These are phyloP conservation scores for Polytrichum formosum DNA, from an alignment of 225 moss, liverwort and hornwort genomes.

Conservation along the genomic window DNA sequence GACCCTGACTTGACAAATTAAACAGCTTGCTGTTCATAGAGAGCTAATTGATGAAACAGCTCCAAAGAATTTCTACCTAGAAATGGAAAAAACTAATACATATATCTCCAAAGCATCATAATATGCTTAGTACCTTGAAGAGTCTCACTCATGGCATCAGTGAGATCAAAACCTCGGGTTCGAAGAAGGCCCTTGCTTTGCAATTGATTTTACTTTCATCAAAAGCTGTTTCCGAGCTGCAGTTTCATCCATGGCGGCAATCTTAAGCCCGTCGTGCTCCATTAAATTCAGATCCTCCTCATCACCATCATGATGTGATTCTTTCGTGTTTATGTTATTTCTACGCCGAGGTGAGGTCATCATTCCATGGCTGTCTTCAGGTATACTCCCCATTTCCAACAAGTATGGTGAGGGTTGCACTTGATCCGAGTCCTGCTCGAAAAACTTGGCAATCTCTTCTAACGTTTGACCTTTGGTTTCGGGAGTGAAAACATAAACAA, in stretches of 20 bases:
- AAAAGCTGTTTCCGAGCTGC: conserved; percentile 53
- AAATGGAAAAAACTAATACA: too few relatives aligned
- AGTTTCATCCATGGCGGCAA: conserved; percentile 20
- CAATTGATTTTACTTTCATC: conserved; percentile 60
- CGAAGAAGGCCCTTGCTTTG: conserved; percentile 33
- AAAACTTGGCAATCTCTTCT: conserved; percentile 80
- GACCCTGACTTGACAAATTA: too few relatives aligned
- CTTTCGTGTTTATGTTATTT: conserved; percentile 16
- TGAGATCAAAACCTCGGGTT: conserved; percentile 21
- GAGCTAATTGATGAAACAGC: too few relatives aligned
- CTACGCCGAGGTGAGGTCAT: conserved; percentile 25
- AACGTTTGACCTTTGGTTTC: conserved; percentile 93
- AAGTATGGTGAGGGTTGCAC: conserved; percentile 23
- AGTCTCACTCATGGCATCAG: not conserved
- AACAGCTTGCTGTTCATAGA: too few relatives aligned
- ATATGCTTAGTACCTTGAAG: too few relatives aligned
- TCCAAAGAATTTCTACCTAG: too few relatives aligned
- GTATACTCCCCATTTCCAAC: conserved; percentile 42
- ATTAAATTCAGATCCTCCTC: conserved; percentile 67
- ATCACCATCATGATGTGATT: conserved; percentile 30
- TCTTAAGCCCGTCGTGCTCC: conserved; percentile 51
- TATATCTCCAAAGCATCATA: too few relatives aligned
- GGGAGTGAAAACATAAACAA: conserved; percentile 65
- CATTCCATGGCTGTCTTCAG: conserved; percentile 22
- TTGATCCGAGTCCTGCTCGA: conserved; percentile 51